Evolutionary conservation across 2,329 filamentous ascomycete genomes (phyloP), one percentile per base, ranked within the genome.

Genomic region (Colletotrichum ledebouriae): DNA sequence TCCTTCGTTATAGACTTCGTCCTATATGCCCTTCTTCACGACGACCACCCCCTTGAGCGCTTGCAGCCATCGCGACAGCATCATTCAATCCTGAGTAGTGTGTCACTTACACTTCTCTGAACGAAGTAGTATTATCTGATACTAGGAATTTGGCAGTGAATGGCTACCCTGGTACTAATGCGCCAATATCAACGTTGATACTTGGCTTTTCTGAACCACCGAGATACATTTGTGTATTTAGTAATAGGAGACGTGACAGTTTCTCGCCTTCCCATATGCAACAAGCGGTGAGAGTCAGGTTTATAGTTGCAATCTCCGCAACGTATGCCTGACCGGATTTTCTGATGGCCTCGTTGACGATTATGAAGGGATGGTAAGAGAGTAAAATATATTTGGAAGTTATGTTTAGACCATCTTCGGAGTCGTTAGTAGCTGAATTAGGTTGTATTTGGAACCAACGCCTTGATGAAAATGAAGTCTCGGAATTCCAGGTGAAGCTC

Each of bases 401-500:
- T 3, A 60, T 52, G 20, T 60, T 60, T 11, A 60, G 58, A 15
- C 58, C 58, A 4, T 60, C 47, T 15, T 60, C 58, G 11, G 58
- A 60, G 13, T 52, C 22, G 4, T 33, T 20, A n/a, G 58, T 60
- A 12, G 58, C 34, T 60, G 58, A 10, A 60, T 52, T 6, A 20
- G 9, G 47, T 53, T 61, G 20, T 61, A 61, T 39, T 34, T 53
- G 11, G 34, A 61, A 10, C 59, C 47, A 9, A 53, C 59, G 3
- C 59, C 47, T 22, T 53, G 59, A 34, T 61, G 59, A 17, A 53
- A 61, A 4, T 61, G 47, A 44, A 53, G 59, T 6, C 59, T 44
- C 13, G 44, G 59, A 4, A 53, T 53, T 1, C 47, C 47, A 15
- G 37, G 33, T 3, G 59, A 53, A 2, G 47, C 47, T 3, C 59